These are phyloP conservation scores for Solanum etuberosum DNA, from an alignment of 257 asterid species.

Conservation along the genomic window DNA sequence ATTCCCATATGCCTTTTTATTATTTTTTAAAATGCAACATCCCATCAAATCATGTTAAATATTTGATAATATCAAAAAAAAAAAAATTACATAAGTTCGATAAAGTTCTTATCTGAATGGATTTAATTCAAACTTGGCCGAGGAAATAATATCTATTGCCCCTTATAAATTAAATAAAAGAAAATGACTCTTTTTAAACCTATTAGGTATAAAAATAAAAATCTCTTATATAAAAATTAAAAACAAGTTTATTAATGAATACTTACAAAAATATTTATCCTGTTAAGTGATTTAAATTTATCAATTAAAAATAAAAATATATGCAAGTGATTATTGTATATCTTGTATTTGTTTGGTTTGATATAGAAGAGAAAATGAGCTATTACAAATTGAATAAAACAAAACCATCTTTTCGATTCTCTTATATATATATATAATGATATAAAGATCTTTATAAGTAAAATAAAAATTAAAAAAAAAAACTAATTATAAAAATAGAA, in stretches of 20 bases:
- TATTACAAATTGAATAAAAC: neutral
- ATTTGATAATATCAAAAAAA: neutral
- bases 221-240: neutral
- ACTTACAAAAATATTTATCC: neutral
- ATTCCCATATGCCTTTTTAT: neutral
- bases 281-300: neutral
- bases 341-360: neutral
- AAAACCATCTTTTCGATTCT: neutral
- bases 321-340: neutral
- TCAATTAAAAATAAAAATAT: neutral
- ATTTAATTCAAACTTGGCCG: neutral
- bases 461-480: neutral
- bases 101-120: neutral
- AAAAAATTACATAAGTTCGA: neutral
- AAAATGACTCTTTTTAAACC: neutral
- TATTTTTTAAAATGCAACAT: neutral
- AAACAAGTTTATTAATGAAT: neutral
- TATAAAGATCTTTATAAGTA: neutral
- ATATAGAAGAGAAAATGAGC: neutral
- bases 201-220: neutral
- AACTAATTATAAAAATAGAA: neutral
- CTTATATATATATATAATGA: neutral
- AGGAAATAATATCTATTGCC: neutral
- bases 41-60: neutral
- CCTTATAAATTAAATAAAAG: neutral